phyloP scores from a whole-genome alignment of 2,329 filamentous ascomycete genomes.

The Aspergillus terreus region DNA sequence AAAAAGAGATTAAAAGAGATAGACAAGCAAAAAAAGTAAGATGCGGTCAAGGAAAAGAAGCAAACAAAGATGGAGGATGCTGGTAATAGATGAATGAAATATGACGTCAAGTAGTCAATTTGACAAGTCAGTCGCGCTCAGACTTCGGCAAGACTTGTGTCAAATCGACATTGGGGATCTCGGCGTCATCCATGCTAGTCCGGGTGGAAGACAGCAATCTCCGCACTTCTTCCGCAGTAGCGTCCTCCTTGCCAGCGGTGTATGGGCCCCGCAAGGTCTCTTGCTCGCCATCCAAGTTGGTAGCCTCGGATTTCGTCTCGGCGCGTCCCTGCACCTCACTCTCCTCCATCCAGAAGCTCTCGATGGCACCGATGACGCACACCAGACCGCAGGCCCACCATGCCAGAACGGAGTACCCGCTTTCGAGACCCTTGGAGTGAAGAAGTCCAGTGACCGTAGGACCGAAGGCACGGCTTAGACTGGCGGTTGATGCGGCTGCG shows the following conservation, averaged over 20 bases:
- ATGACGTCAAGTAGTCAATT: conserved; percentile 2
- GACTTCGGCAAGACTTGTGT: conserved; percentile 11
- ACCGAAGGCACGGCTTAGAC: conserved; percentile 80
- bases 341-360: conserved; percentile 74
- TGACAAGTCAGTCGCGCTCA: conserved; percentile 7
- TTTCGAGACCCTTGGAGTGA: conserved; percentile 73
- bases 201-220: conserved; percentile 33
- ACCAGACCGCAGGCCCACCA: conserved; percentile 90
- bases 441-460: conserved; percentile 83
- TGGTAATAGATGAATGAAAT: background rate
- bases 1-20: conserved; percentile 9
- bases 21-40: conserved; percentile 19
- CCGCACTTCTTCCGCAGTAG: conserved; percentile 30
- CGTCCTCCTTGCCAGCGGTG: conserved; percentile 19
- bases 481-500: conserved; percentile 84
- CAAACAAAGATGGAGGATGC: background rate
- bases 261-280: conserved; percentile 21
- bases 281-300: conserved; percentile 25
- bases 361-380: conserved; percentile 67
- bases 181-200: conserved; percentile 33
- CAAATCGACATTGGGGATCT: conserved; percentile 24
- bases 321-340: conserved; percentile 42
- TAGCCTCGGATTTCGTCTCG: conserved; percentile 37
- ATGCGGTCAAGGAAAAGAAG: conserved; percentile 8
- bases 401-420: conserved; percentile 80